These are phyloP conservation scores for Leishmania aethiopica DNA, from an alignment of 208 protist genomes.

Conservation along the genomic window DNA sequence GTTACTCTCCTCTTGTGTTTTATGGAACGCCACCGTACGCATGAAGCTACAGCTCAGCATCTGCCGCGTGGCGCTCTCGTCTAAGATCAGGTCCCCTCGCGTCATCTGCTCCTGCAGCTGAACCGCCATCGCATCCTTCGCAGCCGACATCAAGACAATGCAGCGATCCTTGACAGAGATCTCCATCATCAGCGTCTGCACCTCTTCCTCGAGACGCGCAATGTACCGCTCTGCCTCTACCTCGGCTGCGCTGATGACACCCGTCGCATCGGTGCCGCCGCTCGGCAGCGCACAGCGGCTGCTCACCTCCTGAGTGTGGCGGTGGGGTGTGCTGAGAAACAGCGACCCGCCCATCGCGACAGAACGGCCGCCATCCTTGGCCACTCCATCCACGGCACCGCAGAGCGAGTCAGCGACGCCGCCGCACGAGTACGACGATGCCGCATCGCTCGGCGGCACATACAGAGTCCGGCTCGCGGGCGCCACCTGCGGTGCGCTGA, in stretches of 20 bases:
- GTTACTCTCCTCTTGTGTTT: conserved; percentile 9
- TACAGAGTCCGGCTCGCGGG: neutral
- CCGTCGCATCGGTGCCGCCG: neutral
- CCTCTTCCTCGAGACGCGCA: conserved; percentile 35
- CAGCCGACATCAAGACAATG: neutral
- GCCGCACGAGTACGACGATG: neutral
- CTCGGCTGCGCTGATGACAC: neutral
- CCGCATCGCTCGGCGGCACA: neutral
- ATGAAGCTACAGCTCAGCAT: conserved; percentile 10
- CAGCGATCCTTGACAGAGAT: conserved; percentile 9
- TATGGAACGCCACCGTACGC: conserved; percentile 10
- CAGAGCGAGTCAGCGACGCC: neutral
- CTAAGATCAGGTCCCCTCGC: neutral
- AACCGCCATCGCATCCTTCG: conserved; percentile 15
- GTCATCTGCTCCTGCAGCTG: conserved; percentile 17
- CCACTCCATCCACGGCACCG: neutral
- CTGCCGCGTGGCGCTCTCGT: conserved; percentile 13
- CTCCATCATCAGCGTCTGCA: conserved; percentile 33
- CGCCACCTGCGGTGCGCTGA: neutral
- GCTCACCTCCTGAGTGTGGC: neutral
- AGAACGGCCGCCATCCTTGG: neutral
- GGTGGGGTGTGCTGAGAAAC: neutral
- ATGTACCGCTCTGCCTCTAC: conserved; percentile 37
- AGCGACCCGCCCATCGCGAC: neutral
- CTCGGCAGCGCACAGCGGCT: neutral